Percentiles rank a stretch among this genome's conserved stretches.
These are phyloP conservation scores for Vicia faba DNA, from an alignment of 306 rosid species.

Conservation along the genomic window DNA sequence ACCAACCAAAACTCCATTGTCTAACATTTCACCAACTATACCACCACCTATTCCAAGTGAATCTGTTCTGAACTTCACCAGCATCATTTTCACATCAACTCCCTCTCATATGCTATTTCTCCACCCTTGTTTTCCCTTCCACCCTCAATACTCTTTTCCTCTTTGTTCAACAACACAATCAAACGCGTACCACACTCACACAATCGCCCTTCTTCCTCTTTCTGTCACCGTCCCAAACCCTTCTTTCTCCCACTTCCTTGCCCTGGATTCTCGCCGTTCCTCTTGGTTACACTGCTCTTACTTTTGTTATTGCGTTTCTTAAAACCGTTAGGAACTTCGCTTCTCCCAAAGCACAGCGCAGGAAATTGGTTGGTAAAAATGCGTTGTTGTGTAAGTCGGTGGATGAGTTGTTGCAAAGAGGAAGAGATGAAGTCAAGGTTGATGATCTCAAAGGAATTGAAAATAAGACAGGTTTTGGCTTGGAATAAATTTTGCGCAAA, in stretches of 20 bases:
- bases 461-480: conserved; percentile 76
- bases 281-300: conserved; percentile 65
- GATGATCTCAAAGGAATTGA: conserved; percentile 62
- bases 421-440: conserved; percentile 54
- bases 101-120: no score
- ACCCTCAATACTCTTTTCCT: no score
- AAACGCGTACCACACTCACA: no score
- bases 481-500: conserved; percentile 82
- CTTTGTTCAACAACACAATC: no score
- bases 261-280: conserved; percentile 95
- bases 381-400: conserved; percentile 67
- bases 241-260: conserved; percentile 65
- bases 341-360: conserved; percentile 86
- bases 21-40: no score
- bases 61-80: no score
- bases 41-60: no score
- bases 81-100: no score
- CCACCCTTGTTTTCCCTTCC: no score
- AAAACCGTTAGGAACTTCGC: conserved; percentile 67
- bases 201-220: no score
- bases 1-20: no score
- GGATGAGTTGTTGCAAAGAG: conserved; percentile 64
- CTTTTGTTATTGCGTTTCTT: conserved; percentile 77
- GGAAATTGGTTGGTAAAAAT: conserved; percentile 76
- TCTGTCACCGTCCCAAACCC: no score